Base-by-base conservation (phyloP, 1,284 basidiomycete genomes). In the Puccinia horiana region DNA sequence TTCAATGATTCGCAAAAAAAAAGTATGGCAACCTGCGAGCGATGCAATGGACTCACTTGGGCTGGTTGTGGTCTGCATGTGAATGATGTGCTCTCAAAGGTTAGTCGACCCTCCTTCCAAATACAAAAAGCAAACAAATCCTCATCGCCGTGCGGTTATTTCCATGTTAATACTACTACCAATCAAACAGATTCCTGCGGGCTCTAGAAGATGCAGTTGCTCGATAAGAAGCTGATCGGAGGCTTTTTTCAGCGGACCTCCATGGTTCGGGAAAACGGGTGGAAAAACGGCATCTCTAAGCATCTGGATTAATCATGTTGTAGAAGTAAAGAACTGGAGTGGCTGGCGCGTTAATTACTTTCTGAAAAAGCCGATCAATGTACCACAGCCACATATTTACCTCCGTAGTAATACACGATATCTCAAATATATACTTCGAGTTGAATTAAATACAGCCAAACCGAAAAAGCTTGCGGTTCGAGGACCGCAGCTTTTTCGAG, bases 31-130 rank as follows among this genome's bases (percentile, higher is more conserved):
- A 65, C 63, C 40, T 65, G 63, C 63, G 6, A 65, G 18, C 2
- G 40, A 14, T 75, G 73, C 18, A 58, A 58, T 32, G 56, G 56
- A 42, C 9, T 42, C 49, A 75, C 73, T 14, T 75, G 73, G 73
- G 52, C 29, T 14, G 73, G 73, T 20, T 75, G 73, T 56, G 73
- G 73, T 40, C 49, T 75, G 29, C 73, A 75, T 58, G 73, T 54
- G n/a, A 16, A 35, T 42, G 49, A 56, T 26, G 14, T 75, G 32
- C 52, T 75, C 16, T 23, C 52, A 37, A 40, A 56, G 73, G 73
- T 58, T 14, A 56, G 73, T 56, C 23, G 3, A 40, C 40, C 63
- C 14, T 40, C 23, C 20, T 42, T 6, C 18, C n/a, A 5, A 2
- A 42, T 65, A 29, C 3, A 61, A 35, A 61, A 61, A n/a, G 44